Evolutionary conservation across 177 flowering plant species (phyloP), one percentile per base, ranked within the genome.

Genomic region (Vitis hybrid): DNA sequence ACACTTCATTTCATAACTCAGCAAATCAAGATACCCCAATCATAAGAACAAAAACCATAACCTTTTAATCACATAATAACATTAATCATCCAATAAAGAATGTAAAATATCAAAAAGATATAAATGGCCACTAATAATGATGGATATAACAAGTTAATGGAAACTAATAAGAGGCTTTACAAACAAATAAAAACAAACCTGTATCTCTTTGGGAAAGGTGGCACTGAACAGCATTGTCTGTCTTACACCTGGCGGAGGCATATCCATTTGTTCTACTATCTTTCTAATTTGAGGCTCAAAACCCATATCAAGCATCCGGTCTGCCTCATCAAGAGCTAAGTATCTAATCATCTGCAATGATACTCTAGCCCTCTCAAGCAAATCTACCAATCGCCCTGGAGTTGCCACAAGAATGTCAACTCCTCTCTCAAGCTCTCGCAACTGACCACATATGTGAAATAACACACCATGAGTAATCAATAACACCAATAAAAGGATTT

Each of bases 401-500:
- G 87, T 84, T 27, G 86, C 87, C 58, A 84, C 87, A 46, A 84
- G 85, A 79, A 84, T 84, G 71, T 84, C 87, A 57, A 82, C 87
- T 52, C 87, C 87, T 70, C 81, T 84, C 74, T 84, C 87, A 32
- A 84, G 79, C 35, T 84, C 87, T 14, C 85, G 75, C 58, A 82
- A 55, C 87, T 84, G 77, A 66, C 56, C 65, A 68, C 54, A 46
- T 4, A 71, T 3, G 10, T 35, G 6, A 35, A 35, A 35, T 35
- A 21, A 52, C 35, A 24, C 67, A 54, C 14, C 11, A 52, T 58
- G 48, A 68, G 59, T 11, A 50, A 66, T 66, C 5, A 9, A 60
- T 16, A 35, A 19, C 9, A 48, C 24, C 11, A 63, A 48, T 15
- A 62, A 8, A 10, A 49, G 30, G 4, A 13, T 12, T 11, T n/a